These are phyloP conservation scores for Citrus glauca DNA, from an alignment of 345 rosid genomes.

Conservation along the genomic window DNA sequence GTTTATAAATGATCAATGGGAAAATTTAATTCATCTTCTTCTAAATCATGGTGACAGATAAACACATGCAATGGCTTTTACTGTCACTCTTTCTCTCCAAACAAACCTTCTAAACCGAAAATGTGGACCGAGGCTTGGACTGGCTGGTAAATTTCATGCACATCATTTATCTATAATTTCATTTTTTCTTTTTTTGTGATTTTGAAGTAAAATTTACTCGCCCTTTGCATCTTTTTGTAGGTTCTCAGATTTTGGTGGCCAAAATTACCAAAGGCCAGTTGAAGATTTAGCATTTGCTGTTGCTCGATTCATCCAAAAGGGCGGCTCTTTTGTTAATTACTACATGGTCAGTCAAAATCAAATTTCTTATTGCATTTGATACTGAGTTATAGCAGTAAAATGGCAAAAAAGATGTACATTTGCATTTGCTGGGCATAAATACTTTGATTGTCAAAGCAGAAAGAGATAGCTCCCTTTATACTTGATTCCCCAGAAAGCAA, in stretches of 20 bases:
- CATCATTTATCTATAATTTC: background rate
- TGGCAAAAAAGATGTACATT: background rate
- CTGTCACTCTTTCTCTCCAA: constrained; percentile 60
- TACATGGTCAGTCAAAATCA: constrained; percentile 50
- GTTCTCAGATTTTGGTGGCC: constrained; percentile 65
- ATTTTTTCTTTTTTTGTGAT: background rate
- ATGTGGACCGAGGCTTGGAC: constrained; percentile 77
- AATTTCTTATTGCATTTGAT: too few species aligned
- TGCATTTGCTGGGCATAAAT: background rate
- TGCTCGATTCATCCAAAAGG: constrained; percentile 60
- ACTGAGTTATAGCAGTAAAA: too few species aligned
- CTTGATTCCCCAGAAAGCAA: constrained; percentile 12
- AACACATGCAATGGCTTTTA: constrained; percentile 71
- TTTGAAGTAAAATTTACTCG: background rate
- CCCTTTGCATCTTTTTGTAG: constrained; percentile 20
- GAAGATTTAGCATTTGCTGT: constrained; percentile 77
- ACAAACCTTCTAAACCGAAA: constrained; percentile 62
- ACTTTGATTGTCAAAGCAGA: background rate
- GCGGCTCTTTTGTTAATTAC: constrained; percentile 63
- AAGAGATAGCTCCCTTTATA: constrained; percentile 8
- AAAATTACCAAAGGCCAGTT: constrained; percentile 44
- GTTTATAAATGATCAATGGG: background rate
- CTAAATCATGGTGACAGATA: constrained; percentile 33
- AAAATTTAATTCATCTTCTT: background rate
- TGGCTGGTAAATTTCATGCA: constrained; percentile 42